Evolutionary conservation across 2,329 filamentous ascomycete genomes (phyloP).

Genomic region (Ustulina deusta): DNA sequence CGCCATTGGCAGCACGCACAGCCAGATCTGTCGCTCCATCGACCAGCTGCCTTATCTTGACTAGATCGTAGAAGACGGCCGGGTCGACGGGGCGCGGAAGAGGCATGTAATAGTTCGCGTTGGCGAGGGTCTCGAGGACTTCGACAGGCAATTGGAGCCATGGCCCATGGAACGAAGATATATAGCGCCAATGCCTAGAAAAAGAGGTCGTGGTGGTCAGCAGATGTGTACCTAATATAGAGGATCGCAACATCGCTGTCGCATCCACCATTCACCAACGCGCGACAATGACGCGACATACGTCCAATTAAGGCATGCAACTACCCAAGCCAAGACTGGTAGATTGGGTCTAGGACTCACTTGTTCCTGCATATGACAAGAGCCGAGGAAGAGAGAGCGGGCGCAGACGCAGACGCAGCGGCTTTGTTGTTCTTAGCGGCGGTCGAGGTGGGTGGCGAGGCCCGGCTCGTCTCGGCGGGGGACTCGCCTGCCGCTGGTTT

Average conservation of each 20-base stretch:
- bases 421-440: slow-evolving; percentile 35
- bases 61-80: slow-evolving; percentile 83
- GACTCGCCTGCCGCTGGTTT: slow-evolving; percentile 51
- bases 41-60: slow-evolving; percentile 83
- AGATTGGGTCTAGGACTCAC: slow-evolving; percentile 59
- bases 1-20: slow-evolving; percentile 80
- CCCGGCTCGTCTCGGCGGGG: slow-evolving; percentile 40
- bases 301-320: neutral
- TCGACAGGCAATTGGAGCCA: slow-evolving; percentile 85
- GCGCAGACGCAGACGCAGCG: slow-evolving; percentile 26
- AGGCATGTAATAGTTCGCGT: slow-evolving; percentile 82
- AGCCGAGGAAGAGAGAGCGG: slow-evolving; percentile 58
- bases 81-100: slow-evolving; percentile 82
- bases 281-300: slow-evolving; percentile 15
- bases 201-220: slow-evolving; percentile 21
- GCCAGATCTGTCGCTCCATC: slow-evolving; percentile 84
- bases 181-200: slow-evolving; percentile 83
- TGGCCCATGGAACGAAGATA: slow-evolving; percentile 84
- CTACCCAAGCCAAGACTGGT: neutral
- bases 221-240: slow-evolving; percentile 6
- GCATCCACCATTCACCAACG: slow-evolving; percentile 10
- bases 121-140: slow-evolving; percentile 81
- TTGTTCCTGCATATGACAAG: slow-evolving; percentile 76
- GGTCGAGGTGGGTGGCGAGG: slow-evolving; percentile 38
- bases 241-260: slow-evolving; percentile 32